Conservation (phyloP, 805 yeast genomes). For the Torulaspora maleeae region DNA sequence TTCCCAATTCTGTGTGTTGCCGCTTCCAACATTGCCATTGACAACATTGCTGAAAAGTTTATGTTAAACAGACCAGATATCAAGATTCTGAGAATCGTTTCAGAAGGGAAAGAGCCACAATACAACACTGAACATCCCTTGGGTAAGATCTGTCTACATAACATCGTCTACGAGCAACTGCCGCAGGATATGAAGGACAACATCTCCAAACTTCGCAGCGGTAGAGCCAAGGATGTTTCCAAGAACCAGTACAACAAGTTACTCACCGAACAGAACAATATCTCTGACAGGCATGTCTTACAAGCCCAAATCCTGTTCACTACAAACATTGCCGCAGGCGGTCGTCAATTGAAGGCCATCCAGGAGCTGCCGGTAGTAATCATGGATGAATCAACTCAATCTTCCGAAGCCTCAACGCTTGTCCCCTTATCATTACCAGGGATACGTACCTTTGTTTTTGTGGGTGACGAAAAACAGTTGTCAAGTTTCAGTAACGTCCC, state of each 20-base stretch:
- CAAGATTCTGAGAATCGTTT: slow-evolving; percentile 51
- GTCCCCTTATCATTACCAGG: slow-evolving; percentile 69
- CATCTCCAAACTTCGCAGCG: slow-evolving; percentile 41
- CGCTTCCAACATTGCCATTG: slow-evolving; percentile 71
- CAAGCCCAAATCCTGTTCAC: slow-evolving; percentile 69
- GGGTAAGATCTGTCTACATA: slow-evolving; percentile 58
- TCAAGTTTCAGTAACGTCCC: slow-evolving; percentile 69
- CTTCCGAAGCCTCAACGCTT: slow-evolving; percentile 66
- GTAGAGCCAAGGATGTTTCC: slow-evolving; percentile 40
- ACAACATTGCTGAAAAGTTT: slow-evolving; percentile 68
- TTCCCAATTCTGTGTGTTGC: slow-evolving; percentile 70
- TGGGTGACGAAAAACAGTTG: slow-evolving; percentile 72
- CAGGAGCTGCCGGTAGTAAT: slow-evolving; percentile 59
- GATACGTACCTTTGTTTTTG: slow-evolving; percentile 61
- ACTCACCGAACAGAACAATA: slow-evolving; percentile 41
- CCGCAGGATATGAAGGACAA: slow-evolving; percentile 44
- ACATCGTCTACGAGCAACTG: slow-evolving; percentile 49
- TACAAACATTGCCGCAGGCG: slow-evolving; percentile 70
- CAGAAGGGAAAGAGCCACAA: slow-evolving; percentile 57
- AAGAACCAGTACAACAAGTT: slow-evolving; percentile 49
- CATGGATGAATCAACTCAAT: slow-evolving; percentile 76
- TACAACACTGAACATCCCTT: slow-evolving; percentile 55
- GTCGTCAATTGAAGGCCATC: slow-evolving; percentile 53
- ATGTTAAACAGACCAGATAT: slow-evolving; percentile 46
- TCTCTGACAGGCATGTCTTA: slow-evolving; percentile 47